Base-by-base conservation (phyloP, 2,329 filamentous ascomycete species). In the Parastagonospora avenae region DNA sequence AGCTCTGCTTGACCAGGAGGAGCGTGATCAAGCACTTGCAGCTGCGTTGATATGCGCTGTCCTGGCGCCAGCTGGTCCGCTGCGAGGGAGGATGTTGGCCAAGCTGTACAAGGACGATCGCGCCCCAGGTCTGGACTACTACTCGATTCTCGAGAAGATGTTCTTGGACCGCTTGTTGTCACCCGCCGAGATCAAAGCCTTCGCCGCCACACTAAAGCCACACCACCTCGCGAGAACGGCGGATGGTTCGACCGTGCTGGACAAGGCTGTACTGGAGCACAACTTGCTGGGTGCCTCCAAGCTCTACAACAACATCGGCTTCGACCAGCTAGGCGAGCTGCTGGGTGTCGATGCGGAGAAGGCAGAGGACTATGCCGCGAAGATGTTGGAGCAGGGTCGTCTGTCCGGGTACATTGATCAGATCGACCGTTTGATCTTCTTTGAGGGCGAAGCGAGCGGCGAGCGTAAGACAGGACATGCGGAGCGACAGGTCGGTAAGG, bases 81-180 rank as follows among this genome's bases (percentile, higher is more conserved):
- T 87, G 66, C 86, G 94, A 46, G 91, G 89, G 56, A 85, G 90
- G 40, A 86, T 88, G 37, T 82, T 99, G 14, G 91, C 86, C 4
- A 87, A 89, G 46, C 79, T 99, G 11, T 96, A 96, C 82, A 96
- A 96, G 74, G 94, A 99, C 74, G 94, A 97, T 60, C 85, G 94
- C 28, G 83, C 90, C 28, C 83, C 90, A 0, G 79, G 81, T 3
- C 84, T 86, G 42, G 83, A 94, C 2, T 84, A 88, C 29, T 91
- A 97, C 75, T 93, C 85, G 42, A 97, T 99, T 46, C 79, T 99
- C 11, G 94, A 97, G 79, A 97, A 97, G 80, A 97, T 99, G 85
- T 96, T 96, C 74, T 82, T 97, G 42, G 91, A 97, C 74, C 85
- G 92, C 5, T 80, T 99, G 3, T 81, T 99, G 42, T 84, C 85